phyloP scores from a whole-genome alignment of 2,329 filamentous ascomycete species.

The Fusarium sp. region DNA sequence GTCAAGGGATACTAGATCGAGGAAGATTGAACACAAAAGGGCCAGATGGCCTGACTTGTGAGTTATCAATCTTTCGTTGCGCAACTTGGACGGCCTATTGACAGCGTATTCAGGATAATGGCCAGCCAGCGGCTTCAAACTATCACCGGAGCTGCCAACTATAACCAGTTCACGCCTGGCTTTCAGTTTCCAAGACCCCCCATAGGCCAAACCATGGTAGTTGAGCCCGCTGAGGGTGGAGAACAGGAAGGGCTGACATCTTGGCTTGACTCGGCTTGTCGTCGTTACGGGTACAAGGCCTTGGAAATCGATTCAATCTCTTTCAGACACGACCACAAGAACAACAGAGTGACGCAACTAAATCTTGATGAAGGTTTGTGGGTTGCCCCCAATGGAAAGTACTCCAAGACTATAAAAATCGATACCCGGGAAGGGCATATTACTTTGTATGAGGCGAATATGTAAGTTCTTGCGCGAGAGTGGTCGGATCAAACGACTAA shows the following conservation, averaged over 20 bases:
- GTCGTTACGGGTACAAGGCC: conserved; percentile 39
- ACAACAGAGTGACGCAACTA: background rate
- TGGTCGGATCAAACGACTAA: conserved; percentile 1
- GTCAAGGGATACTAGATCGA: background rate
- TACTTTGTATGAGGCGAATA: conserved; percentile 37
- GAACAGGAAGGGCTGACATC: conserved; percentile 15
- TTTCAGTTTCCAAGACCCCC: background rate
- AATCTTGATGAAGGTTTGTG: background rate
- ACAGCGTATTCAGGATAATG: conserved; percentile 13
- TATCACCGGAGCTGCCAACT: conserved; percentile 31
- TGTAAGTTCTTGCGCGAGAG: conserved; percentile 25
- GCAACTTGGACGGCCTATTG: background rate
- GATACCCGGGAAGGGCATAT: conserved; percentile 32
- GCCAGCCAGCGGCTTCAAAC: conserved; percentile 37
- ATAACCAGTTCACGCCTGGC: conserved; percentile 4
- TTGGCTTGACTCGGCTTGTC: conserved; percentile 35
- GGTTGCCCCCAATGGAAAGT: background rate
- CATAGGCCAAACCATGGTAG: conserved; percentile 10
- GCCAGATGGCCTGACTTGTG: conserved; percentile 16
- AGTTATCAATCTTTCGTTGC: background rate
- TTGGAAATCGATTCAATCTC: conserved; percentile 41
- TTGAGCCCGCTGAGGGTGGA: conserved; percentile 3
- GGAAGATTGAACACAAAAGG: conserved; percentile 15
- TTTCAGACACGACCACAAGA: conserved; percentile 29
- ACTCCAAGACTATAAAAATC: background rate